phyloP scores from a whole-genome alignment of 192 early-diverging fungal genomes.

The Coemansia sp. region DNA sequence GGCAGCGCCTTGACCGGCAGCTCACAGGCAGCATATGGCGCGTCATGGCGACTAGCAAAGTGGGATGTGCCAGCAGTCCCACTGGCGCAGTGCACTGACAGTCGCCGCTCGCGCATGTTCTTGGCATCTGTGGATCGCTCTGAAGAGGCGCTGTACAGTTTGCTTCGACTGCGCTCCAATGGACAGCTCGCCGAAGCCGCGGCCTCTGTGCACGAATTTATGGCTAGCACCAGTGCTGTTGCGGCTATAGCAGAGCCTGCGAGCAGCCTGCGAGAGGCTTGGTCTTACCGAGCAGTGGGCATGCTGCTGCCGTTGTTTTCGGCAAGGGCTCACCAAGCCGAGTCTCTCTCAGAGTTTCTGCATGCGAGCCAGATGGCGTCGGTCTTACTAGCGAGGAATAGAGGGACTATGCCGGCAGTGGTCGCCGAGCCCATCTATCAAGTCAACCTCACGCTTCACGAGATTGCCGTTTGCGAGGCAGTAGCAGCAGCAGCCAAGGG shows the following conservation, averaged over 20 bases:
- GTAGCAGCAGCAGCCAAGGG: background rate
- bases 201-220: constrained; percentile 16
- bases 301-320: constrained; percentile 41
- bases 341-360: constrained; percentile 13
- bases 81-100: background rate
- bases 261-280: constrained; percentile 15
- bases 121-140: constrained; percentile 4
- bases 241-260: constrained; percentile 18
- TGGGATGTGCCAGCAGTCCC: constrained; percentile 50
- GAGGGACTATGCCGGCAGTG: constrained; percentile 11
- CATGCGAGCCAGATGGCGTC: constrained; percentile 23
- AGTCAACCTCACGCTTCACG: constrained; percentile 42
- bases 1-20: background rate
- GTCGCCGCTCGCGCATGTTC: background rate
- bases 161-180: constrained; percentile 31
- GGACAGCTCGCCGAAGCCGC: constrained; percentile 23
- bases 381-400: constrained; percentile 16
- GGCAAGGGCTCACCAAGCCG: background rate
- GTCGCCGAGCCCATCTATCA: constrained; percentile 23
- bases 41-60: constrained; percentile 46
- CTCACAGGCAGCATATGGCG: constrained; percentile 34
- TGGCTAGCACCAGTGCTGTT: constrained; percentile 20
- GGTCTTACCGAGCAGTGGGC: constrained; percentile 36
- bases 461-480: constrained; percentile 30
- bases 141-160: constrained; percentile 42